phyloP scores from a whole-genome alignment of 192 early-diverging fungal species.

The Mortierella alpina region DNA sequence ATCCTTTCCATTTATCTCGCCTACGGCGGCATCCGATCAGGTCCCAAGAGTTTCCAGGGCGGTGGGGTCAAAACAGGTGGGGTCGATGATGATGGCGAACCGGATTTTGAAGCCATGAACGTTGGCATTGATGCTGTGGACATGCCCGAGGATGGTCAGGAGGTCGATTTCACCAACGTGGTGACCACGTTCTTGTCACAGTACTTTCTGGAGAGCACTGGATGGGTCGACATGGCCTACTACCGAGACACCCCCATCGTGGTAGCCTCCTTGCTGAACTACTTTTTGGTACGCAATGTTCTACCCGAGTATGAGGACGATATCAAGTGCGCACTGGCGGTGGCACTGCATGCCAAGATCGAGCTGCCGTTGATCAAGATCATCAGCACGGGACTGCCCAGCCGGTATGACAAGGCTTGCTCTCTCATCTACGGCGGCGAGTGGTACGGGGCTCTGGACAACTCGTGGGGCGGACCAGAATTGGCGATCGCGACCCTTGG shows the following conservation, averaged over 20 bases:
- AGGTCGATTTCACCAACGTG: slow-evolving; percentile 56
- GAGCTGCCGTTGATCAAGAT: slow-evolving; percentile 63
- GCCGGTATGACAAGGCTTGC: slow-evolving; percentile 66
- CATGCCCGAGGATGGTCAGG: slow-evolving; percentile 50
- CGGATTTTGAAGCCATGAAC: slow-evolving; percentile 57
- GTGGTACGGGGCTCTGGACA: slow-evolving; percentile 43
- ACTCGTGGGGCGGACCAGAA: slow-evolving; percentile 23
- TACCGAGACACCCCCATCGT: slow-evolving; percentile 56
- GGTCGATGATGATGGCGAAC: slow-evolving; percentile 43
- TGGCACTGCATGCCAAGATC: slow-evolving; percentile 53
- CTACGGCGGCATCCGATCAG: slow-evolving; percentile 64
- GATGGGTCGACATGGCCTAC: slow-evolving; percentile 61
- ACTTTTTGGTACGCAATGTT: slow-evolving; percentile 59
- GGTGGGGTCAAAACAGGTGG: slow-evolving; percentile 45
- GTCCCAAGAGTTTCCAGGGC: slow-evolving; percentile 63
- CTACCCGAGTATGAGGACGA: slow-evolving; percentile 65
- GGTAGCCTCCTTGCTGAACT: slow-evolving; percentile 61
- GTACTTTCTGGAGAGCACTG: slow-evolving; percentile 55
- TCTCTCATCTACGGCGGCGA: slow-evolving; percentile 61
- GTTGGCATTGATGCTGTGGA: slow-evolving; percentile 56
- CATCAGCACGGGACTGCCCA: slow-evolving; percentile 48
- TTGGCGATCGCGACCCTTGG: slow-evolving; percentile 24
- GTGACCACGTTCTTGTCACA: slow-evolving; percentile 63
- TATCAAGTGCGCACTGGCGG: slow-evolving; percentile 54
- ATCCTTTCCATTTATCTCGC: slow-evolving; percentile 63